phyloP scores from a whole-genome alignment of 1,284 basidiomycete genomes.

The Sanghuangporus weigelae region DNA sequence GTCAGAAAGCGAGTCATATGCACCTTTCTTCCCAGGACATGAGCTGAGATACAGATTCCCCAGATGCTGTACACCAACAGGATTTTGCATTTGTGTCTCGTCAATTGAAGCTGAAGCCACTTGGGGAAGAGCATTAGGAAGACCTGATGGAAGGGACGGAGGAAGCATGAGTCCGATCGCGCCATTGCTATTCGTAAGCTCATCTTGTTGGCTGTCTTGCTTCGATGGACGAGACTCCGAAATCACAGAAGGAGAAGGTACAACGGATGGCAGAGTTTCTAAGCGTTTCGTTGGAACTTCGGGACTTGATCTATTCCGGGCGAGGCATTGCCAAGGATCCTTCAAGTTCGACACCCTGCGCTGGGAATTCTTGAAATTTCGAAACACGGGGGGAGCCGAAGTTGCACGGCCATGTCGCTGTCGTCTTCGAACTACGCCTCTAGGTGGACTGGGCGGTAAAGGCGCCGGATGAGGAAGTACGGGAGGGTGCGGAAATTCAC shows the following conservation, averaged over 20 bases:
- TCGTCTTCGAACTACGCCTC: constrained; percentile 8
- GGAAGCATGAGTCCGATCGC: constrained; percentile 8
- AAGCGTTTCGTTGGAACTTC: background rate
- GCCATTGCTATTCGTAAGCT: background rate
- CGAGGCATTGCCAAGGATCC: constrained; percentile 4
- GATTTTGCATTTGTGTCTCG: constrained; percentile 6
- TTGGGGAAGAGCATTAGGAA: background rate
- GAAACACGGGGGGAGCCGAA: constrained; percentile 21
- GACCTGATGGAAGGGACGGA: background rate
- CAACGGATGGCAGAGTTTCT: background rate
- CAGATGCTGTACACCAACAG: constrained; percentile 32
- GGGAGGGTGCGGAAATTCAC: background rate
- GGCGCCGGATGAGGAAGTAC: background rate
- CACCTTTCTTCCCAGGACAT: constrained; percentile 94
- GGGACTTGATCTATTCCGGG: constrained; percentile 7
- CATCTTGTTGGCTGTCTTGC: background rate
- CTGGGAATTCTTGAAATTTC: constrained; percentile 5
- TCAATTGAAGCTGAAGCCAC: background rate
- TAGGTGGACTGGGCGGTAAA: constrained; percentile 5
- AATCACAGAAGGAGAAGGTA: background rate
- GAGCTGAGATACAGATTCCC: constrained; percentile 92
- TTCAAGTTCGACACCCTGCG: background rate
- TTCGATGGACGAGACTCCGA: background rate
- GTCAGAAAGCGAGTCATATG: constrained; percentile 10
- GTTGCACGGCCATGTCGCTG: constrained; percentile 19